Conservation (phyloP, 768 basidiomycete species). For the Hygrocybe coccinea region DNA sequence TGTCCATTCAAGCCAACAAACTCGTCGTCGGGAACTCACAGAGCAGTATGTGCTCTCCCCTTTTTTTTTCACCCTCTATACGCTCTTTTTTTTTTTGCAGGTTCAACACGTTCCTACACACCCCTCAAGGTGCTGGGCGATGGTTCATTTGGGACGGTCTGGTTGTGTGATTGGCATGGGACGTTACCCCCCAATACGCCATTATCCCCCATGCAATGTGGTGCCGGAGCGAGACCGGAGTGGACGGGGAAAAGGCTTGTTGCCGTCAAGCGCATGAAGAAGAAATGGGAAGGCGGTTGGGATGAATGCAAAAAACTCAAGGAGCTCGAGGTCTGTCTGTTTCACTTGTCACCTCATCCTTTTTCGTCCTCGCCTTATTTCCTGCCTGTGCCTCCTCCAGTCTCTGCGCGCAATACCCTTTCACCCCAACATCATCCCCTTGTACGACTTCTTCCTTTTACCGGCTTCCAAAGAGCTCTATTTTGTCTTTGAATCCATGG, state of each 20-base stretch:
- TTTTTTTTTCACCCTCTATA: constrained; percentile 13
- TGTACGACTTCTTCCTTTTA: constrained; percentile 99
- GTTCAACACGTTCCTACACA: constrained; percentile 83
- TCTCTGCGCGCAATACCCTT: constrained; percentile 91
- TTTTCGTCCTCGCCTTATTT: constrained; percentile 10
- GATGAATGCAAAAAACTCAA: constrained; percentile 93
- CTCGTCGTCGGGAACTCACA: constrained; percentile 70
- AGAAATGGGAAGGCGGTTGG: constrained; percentile 97
- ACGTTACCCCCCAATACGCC: constrained; percentile 87
- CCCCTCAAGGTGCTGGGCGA: constrained; percentile 96
- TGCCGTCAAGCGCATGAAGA: constrained; percentile 98
- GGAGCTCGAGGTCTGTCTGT: constrained; percentile 78
- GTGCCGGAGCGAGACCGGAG: constrained; percentile 85
- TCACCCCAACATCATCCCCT: constrained; percentile 95
- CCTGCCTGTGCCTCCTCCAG: constrained; percentile 44
- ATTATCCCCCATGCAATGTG: constrained; percentile 93
- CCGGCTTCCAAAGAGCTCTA: constrained; percentile 94
- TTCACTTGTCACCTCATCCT: constrained; percentile 10
- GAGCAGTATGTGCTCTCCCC: constrained; percentile 50
- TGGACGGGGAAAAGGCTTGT: constrained; percentile 93
- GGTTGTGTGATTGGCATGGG: constrained; percentile 99
- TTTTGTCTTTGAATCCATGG: constrained; percentile 99
- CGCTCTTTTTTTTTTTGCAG: constrained; percentile 36
- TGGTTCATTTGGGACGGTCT: constrained; percentile 97
- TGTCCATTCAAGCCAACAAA: constrained; percentile 62